phyloP scores from a whole-genome alignment of 1,139 yeast species.

The Yamadazyma diospyri region DNA sequence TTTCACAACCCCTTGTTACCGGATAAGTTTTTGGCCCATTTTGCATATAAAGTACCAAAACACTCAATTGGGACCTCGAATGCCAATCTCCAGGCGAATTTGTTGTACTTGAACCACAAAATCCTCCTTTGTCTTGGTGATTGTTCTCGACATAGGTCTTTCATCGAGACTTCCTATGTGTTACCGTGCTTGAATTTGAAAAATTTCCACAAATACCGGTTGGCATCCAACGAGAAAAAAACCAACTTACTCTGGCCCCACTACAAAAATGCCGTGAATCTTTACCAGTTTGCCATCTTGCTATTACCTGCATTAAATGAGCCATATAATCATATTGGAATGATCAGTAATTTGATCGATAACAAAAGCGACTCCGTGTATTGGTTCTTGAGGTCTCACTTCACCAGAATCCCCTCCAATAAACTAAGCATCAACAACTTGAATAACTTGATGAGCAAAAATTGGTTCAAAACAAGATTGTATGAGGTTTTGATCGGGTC shows the following conservation, averaged over 20 bases:
- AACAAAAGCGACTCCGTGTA: slow-evolving; percentile 32
- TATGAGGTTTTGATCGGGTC: slow-evolving; percentile 13
- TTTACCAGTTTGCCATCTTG: slow-evolving; percentile 49
- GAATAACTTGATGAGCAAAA: slow-evolving; percentile 26
- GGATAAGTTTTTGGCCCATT: slow-evolving; percentile 21
- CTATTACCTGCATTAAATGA: slow-evolving; percentile 65
- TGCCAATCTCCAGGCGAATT: slow-evolving; percentile 32
- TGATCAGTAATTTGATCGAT: slow-evolving; percentile 43
- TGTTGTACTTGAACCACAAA: slow-evolving; percentile 49
- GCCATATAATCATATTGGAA: slow-evolving; percentile 63
- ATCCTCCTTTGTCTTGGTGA: slow-evolving; percentile 59
- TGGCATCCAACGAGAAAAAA: slow-evolving; percentile 33
- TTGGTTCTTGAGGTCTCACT: slow-evolving; percentile 57
- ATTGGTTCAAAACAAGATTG: slow-evolving; percentile 27
- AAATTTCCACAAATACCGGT: slow-evolving; percentile 32
- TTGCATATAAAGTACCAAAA: slow-evolving; percentile 17
- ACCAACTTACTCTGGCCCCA: slow-evolving; percentile 17
- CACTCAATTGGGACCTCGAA: slow-evolving; percentile 16
- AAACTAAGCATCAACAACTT: slow-evolving; percentile 42
- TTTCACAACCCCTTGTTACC: slow-evolving; percentile 36
- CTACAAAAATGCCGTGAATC: slow-evolving; percentile 37
- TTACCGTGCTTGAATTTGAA: slow-evolving; percentile 32
- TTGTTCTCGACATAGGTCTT: slow-evolving; percentile 53
- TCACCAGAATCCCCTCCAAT: slow-evolving; percentile 49
- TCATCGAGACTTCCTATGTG: slow-evolving; percentile 40